Base-by-base conservation (phyloP, 2,329 filamentous ascomycete species). In the Diaporthe sp. region DNA sequence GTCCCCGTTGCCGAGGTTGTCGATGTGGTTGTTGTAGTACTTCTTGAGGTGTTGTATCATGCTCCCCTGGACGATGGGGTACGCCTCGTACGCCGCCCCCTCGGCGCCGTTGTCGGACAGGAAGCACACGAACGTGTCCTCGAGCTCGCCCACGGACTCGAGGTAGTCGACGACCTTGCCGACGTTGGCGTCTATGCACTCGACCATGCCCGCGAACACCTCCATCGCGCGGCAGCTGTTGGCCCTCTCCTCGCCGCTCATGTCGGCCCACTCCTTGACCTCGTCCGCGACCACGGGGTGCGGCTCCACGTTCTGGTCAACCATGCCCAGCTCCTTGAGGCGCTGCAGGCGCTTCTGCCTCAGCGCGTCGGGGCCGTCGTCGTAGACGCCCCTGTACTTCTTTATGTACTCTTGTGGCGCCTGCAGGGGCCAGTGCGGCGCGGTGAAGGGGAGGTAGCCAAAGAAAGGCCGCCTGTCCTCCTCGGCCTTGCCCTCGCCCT, bases 61-160 rank as follows among this genome's bases (percentile, higher is more conserved):
- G 71, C 75, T 76, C 42, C 74, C 75, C 20, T 77, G 72, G 8
- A 78, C 71, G 37, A 78, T 77, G 4, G 81, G 79, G 17, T 75
- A 63, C 6, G 79, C 80, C 72, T 80, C 80, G 65, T 77, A 76
- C 22, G 77, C 65, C 7, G 76, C 78, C 3, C 80, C 83, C 60
- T 83, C 82, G 28, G 82, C 82, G 2, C 82, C 82, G 76, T 92
- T 92, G 82, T 92, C 90, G 1, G 87, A 90, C 84, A 92, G 88
- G 85, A 93, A 92, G 79, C 88, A 87, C 70, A 93, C 85, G 76
- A 92, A 90, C 2, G 91, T 93, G 80, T 92, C 92, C 77, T 93
- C 91, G 0, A 90, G 84, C 80, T 93, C 90, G 74, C 87, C 89
- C 2, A 87, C 89, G 58, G 86, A 80, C 74, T 89, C 84, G 3